Evolutionary conservation across 352 stramenopile species (phyloP).

Genomic region (Blastocystis sp.): DNA sequence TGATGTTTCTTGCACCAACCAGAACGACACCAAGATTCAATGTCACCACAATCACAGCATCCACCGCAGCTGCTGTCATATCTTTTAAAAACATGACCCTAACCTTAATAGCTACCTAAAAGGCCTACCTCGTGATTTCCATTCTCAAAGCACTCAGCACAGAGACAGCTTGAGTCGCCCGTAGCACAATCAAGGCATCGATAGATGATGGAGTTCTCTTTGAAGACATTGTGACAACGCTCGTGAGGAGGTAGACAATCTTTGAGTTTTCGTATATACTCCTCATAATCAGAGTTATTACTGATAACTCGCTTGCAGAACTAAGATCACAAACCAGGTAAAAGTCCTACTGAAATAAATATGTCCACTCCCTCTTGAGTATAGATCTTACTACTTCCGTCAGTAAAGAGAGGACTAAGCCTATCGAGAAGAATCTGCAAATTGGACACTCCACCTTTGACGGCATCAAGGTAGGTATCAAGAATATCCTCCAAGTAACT

Average conservation of each 20-base stretch:
- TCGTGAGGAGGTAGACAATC: neutral
- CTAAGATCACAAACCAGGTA: neutral
- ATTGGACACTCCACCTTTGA: neutral
- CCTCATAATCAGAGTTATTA: neutral
- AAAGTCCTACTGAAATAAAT: neutral
- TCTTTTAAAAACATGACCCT: constrained; percentile 68
- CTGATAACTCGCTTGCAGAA: constrained; percentile 17
- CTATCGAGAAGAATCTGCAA: neutral
- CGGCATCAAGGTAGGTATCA: neutral
- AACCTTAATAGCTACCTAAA: neutral
- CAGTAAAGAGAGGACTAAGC: neutral
- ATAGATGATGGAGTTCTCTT: constrained; percentile 68
- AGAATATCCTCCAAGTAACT: too few relatives aligned
- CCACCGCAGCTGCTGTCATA: constrained; percentile 68
- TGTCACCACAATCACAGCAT: constrained; percentile 70
- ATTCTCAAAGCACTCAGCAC: constrained; percentile 69
- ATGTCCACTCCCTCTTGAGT: neutral
- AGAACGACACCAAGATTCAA: constrained; percentile 62
- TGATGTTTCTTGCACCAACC: constrained; percentile 68
- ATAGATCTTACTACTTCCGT: neutral
- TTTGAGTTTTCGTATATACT: constrained; percentile 13
- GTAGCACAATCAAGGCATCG: constrained; percentile 68
- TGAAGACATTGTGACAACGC: constrained; percentile 69
- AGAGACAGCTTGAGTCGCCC: constrained; percentile 69
- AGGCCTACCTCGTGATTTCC: constrained; percentile 66